These are phyloP conservation scores for Gracilaria gracilis DNA, from an alignment of 23 red algal species.

Conservation along the genomic window DNA sequence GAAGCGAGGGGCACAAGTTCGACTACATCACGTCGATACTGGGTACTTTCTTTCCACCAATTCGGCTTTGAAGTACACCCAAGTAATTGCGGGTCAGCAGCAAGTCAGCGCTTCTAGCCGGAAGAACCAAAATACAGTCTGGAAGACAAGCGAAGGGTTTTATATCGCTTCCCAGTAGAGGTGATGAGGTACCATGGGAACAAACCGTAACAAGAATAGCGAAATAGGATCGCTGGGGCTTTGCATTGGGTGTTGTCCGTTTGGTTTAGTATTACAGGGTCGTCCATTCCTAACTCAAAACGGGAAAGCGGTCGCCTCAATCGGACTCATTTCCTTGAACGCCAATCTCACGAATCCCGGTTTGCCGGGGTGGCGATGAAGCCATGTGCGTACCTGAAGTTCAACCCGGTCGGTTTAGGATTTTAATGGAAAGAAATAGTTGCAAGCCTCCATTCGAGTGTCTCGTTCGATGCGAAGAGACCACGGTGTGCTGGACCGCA, in stretches of 20 bases:
- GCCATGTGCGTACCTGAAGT: not conserved
- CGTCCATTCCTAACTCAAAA: not conserved
- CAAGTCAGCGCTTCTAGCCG: slow-evolving; percentile 58
- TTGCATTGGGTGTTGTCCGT: not conserved
- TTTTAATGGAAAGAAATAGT: not conserved
- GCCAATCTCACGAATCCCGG: not conserved
- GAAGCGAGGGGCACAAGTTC: slow-evolving; percentile 56
- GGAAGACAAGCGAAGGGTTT: slow-evolving; percentile 89
- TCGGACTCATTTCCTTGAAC: not conserved
- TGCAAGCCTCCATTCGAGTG: not conserved
- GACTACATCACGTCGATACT: slow-evolving; percentile 74
- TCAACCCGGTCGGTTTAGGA: not conserved
- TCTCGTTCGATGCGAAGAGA: not conserved
- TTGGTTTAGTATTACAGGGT: not conserved
- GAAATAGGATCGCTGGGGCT: not conserved
- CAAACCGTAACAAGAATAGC: not conserved
- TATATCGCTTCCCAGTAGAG: slow-evolving; percentile 57
- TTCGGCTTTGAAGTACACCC: slow-evolving; percentile 47
- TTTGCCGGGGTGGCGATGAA: not conserved
- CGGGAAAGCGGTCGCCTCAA: not conserved
- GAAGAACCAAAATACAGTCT: slow-evolving; percentile 68
- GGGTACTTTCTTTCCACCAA: slow-evolving; percentile 54
- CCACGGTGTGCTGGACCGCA: not conserved
- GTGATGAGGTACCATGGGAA: not conserved
- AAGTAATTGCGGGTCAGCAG: slow-evolving; percentile 78